These are phyloP conservation scores for Boletus subparvulus DNA, from an alignment of 768 basidiomycete genomes.

Conservation along the genomic window DNA sequence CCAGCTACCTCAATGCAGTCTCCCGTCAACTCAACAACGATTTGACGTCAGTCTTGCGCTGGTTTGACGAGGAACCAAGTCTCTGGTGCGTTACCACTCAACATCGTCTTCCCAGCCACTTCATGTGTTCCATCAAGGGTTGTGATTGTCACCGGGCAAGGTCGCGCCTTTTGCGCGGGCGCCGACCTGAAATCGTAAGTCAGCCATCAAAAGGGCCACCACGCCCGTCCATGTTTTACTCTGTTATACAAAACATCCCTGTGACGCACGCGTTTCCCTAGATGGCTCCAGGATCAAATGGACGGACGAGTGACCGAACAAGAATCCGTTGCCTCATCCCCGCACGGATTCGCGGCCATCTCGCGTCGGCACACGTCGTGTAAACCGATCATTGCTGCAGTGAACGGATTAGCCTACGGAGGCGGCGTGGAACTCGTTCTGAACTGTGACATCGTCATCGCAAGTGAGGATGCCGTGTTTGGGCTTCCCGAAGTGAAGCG, in stretches of 20 bases:
- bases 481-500: conserved; percentile 77
- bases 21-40: conserved; percentile 56
- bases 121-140: conserved; percentile 49
- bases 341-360: conserved; percentile 69
- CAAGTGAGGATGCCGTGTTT: conserved; percentile 64
- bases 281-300: conserved; percentile 60
- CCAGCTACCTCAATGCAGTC: conserved; percentile 72
- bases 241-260: neutral
- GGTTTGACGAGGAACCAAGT: conserved; percentile 71
- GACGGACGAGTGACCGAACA: conserved; percentile 45
- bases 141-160: conserved; percentile 69
- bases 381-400: conserved; percentile 82
- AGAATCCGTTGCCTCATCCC: conserved; percentile 37
- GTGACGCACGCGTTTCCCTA: conserved; percentile 22
- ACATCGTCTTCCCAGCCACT: neutral
- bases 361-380: conserved; percentile 59
- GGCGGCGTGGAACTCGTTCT: conserved; percentile 67
- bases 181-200: conserved; percentile 75
- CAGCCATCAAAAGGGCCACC: neutral
- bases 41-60: conserved; percentile 53
- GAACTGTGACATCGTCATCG: conserved; percentile 78
- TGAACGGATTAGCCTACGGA: conserved; percentile 69
- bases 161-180: conserved; percentile 75
- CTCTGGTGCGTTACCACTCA: conserved; percentile 55
- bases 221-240: neutral